These are phyloP conservation scores for Phoenix dactylifera DNA, from an alignment of 176 grass and related monocot species.

Conservation along the genomic window DNA sequence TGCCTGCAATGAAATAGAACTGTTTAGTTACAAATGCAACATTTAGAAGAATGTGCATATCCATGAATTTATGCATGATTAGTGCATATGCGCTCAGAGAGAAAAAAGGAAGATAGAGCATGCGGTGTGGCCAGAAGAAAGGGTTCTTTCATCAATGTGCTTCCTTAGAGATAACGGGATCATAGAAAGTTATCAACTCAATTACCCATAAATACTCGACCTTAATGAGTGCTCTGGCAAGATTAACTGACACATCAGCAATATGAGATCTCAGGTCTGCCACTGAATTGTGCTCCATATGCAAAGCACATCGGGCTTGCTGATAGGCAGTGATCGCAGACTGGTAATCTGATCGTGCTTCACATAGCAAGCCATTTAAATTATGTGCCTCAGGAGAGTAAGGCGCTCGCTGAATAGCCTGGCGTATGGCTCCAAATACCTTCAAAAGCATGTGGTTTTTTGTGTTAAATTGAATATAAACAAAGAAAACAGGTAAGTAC, in stretches of 20 bases:
- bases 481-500: too few species aligned
- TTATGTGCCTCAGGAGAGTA: constrained; percentile 77
- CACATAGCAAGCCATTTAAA: constrained; percentile 74
- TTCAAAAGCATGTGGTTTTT: constrained; percentile 8
- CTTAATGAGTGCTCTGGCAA: constrained; percentile 81
- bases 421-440: constrained; percentile 78
- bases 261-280: constrained; percentile 34
- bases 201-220: constrained; percentile 20
- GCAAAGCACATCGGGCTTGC: constrained; percentile 50
- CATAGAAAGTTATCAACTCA: too few species aligned
- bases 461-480: too few species aligned
- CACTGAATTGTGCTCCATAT: constrained; percentile 29
- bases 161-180: too few species aligned
- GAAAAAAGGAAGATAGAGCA: too few species aligned
- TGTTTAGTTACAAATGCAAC: constrained; percentile 13
- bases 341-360: constrained; percentile 67
- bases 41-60: constrained; percentile 1
- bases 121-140: too few species aligned
- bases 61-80: too few species aligned
- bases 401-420: constrained; percentile 72
- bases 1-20: constrained; percentile 38
- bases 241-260: constrained; percentile 71
- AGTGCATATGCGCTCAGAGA: too few species aligned
- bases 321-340: constrained; percentile 63
- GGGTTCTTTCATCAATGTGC: too few species aligned